phyloP scores from a whole-genome alignment of 768 basidiomycete genomes.

The Mycena galericulata region DNA sequence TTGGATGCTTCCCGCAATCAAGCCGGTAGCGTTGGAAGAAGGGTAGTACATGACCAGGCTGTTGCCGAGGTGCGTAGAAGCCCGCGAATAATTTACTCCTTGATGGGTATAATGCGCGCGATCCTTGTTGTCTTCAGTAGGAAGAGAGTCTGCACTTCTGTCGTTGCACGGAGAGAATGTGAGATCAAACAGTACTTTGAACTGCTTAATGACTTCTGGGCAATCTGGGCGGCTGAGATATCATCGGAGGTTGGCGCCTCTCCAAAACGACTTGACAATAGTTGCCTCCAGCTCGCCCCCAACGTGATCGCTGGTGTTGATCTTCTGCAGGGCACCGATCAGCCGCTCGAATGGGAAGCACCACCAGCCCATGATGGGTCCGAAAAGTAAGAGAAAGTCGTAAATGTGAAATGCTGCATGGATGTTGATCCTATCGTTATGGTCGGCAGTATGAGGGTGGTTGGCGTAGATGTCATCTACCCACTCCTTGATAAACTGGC shows the following conservation, averaged over 20 bases:
- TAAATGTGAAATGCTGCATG: slow-evolving; percentile 50
- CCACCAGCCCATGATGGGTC: slow-evolving; percentile 53
- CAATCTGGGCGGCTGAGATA: slow-evolving; percentile 38
- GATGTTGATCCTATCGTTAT: slow-evolving; percentile 33
- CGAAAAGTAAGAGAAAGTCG: slow-evolving; percentile 49
- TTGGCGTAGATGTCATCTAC: slow-evolving; percentile 37
- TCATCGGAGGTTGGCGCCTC: slow-evolving; percentile 21
- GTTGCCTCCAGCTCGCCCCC: slow-evolving; percentile 35
- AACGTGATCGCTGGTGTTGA: slow-evolving; percentile 46
- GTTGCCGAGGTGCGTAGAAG: slow-evolving; percentile 23
- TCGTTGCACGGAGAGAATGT: slow-evolving; percentile 15
- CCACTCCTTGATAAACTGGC: slow-evolving; percentile 35
- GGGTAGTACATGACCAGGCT: slow-evolving; percentile 24
- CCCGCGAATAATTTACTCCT: slow-evolving; percentile 16
- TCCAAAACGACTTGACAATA: slow-evolving; percentile 11
- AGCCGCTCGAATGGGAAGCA: slow-evolving; percentile 52
- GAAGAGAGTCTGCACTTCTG: not conserved
- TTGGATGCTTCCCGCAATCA: slow-evolving; percentile 19
- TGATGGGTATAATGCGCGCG: slow-evolving; percentile 11
- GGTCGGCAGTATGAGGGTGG: slow-evolving; percentile 37
- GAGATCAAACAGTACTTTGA: slow-evolving; percentile 37
- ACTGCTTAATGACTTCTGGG: slow-evolving; percentile 28
- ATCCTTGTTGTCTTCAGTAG: not conserved
- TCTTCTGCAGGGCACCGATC: slow-evolving; percentile 49
- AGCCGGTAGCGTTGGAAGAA: not conserved